Base-by-base conservation (phyloP, 2,329 filamentous ascomycete genomes). In the Botryosphaeria dothidea region DNA sequence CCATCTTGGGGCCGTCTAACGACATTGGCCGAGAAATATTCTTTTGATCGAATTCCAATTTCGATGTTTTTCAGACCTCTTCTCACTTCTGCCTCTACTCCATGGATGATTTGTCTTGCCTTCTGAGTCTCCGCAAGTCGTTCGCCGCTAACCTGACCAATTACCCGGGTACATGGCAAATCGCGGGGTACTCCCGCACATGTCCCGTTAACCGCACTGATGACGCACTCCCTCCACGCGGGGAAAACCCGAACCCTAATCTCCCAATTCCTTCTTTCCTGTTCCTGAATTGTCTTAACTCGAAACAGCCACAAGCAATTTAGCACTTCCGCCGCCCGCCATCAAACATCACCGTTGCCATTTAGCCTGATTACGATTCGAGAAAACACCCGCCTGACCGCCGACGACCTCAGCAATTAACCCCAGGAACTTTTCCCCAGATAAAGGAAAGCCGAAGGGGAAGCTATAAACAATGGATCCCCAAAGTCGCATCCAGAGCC, bases 341-440 rank as follows among this genome's bases (percentile, higher is more conserved):
- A 17, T 21, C 31, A 49, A 34, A 36, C 31, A 25, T 57, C 34
- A 21, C 21, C 34, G 17, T 5, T 45, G 9, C 25, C 38, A 60
- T 60, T 46, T 60, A 60, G 56, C 41, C 56, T 60, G 41, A 48
- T 60, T 46, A 15, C 38, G 23, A 43, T n/a, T 46, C 25, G n/a
- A 23, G 31, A 38, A 29, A 58, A 34, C 38, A 23, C 25, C 56
- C 56, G 56, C 56, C 34, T 60, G 38, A 60, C 56, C 56, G 41
- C 54, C 38, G 54, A 23, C 46, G 11, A 23, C 8, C 8, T 15
- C 17, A 11, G 4, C 38, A 15, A 48, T 8, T 45, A 21, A 45
- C 54, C 54, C 54, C 36, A 27, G 56, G 23, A 45, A 29, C 13
- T 45, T 19, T 46, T 21, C 56, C 38, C 27, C 38, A 34, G 38